These are phyloP conservation scores for Fusarium sp. DNA, from an alignment of 2,329 filamentous ascomycete species.

Conservation along the genomic window DNA sequence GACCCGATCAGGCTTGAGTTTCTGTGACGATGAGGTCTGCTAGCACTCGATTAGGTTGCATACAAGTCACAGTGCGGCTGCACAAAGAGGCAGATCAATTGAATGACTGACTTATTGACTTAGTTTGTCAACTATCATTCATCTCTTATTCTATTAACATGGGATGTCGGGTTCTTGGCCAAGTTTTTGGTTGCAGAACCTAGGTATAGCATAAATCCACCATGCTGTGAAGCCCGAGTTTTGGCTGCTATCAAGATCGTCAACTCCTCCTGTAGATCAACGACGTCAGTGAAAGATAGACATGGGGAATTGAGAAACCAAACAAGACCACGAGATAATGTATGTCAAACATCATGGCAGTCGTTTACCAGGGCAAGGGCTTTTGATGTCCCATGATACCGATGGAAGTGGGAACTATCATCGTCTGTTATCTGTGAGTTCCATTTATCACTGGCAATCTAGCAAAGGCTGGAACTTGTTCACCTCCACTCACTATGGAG, in stretches of 20 bases:
- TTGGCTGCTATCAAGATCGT: slow-evolving; percentile 16
- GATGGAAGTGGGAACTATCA: neutral
- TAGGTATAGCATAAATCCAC: neutral
- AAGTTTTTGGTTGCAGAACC: slow-evolving; percentile 27
- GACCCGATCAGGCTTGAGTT: slow-evolving; percentile 38
- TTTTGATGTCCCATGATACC: neutral
- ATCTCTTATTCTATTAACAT: neutral
- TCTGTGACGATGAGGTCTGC: slow-evolving; percentile 20
- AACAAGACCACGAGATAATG: slow-evolving; percentile 3
- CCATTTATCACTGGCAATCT: neutral
- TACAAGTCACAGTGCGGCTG: slow-evolving; percentile 26
- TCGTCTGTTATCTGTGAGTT: neutral
- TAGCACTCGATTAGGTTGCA: slow-evolving; percentile 12
- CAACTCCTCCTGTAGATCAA: slow-evolving; percentile 33
- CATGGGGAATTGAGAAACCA: slow-evolving; percentile 4
- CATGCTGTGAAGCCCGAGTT: slow-evolving; percentile 30
- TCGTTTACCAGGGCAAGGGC: slow-evolving; percentile 5
- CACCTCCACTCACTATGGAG: neutral
- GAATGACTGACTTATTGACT: neutral
- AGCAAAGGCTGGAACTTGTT: neutral
- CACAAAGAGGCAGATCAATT: neutral
- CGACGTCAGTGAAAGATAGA: slow-evolving; percentile 25
- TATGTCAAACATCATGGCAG: slow-evolving; percentile 7
- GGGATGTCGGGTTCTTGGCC: slow-evolving; percentile 14
- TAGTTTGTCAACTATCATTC: slow-evolving; percentile 4